phyloP scores from a whole-genome alignment of 2,329 filamentous ascomycete genomes.

The Talaromyces pinophilus region DNA sequence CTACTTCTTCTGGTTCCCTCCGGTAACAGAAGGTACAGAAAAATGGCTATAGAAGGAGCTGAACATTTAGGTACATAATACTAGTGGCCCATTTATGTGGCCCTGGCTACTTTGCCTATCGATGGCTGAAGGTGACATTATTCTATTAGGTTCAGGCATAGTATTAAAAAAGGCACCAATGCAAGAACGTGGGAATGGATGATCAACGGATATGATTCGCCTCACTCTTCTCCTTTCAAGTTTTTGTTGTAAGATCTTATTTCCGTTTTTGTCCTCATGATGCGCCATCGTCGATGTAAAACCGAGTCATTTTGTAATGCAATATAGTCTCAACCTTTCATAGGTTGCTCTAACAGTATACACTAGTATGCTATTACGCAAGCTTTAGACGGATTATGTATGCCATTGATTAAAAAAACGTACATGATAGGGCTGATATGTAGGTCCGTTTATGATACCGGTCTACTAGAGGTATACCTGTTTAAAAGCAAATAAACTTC shows the following conservation, averaged over 20 bases:
- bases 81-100: background rate
- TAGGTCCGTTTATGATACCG: background rate
- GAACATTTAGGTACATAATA: background rate
- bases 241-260: background rate
- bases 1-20: background rate
- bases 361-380: background rate
- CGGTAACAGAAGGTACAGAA: background rate
- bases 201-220: background rate
- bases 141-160: background rate
- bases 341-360: background rate
- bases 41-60: background rate
- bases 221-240: background rate
- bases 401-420: background rate
- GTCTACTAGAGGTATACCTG: background rate
- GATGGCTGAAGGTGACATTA: background rate
- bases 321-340: background rate
- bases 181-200: background rate
- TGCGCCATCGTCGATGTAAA: background rate
- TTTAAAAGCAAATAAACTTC: background rate
- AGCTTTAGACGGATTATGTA: background rate
- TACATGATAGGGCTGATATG: conserved; percentile 1
- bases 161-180: background rate
- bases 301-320: background rate
- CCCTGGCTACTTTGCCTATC: background rate
- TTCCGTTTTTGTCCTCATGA: background rate